Conservation (phyloP, 345 rosid genomes). For the Populus davidiana region DNA sequence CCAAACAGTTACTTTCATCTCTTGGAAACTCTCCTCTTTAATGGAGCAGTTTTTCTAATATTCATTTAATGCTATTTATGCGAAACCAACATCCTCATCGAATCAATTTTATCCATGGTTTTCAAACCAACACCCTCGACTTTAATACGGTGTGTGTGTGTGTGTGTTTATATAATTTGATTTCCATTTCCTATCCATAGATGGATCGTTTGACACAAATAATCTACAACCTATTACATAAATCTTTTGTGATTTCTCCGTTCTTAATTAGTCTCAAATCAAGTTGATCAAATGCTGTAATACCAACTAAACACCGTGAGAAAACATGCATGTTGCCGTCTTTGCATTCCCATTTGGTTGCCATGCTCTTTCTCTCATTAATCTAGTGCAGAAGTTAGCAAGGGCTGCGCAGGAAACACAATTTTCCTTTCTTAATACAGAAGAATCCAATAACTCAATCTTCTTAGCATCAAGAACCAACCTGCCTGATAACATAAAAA, state of each 20-base stretch:
- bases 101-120: neutral
- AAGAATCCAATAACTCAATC: slow-evolving; percentile 31
- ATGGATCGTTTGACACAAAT: too few species aligned
- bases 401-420: slow-evolving; percentile 28
- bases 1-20: neutral
- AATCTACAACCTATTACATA: too few species aligned
- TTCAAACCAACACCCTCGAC: neutral
- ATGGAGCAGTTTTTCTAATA: neutral
- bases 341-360: slow-evolving; percentile 61
- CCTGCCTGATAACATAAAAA: slow-evolving; percentile 34
- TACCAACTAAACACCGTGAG: neutral
- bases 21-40: neutral
- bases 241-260: neutral
- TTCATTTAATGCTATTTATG: too few species aligned
- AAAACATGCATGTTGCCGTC: slow-evolving; percentile 40
- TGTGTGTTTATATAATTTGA: neutral
- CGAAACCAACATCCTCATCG: neutral
- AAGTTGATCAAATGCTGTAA: neutral
- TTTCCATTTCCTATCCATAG: neutral
- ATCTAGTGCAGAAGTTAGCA: slow-evolving; percentile 45
- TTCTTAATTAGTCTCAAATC: neutral
- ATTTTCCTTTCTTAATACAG: slow-evolving; percentile 59
- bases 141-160: neutral
- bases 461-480: slow-evolving; percentile 1
- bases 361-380: slow-evolving; percentile 49